phyloP scores from a whole-genome alignment of 2,329 filamentous ascomycete genomes.

The Xylaria hypoxylon region DNA sequence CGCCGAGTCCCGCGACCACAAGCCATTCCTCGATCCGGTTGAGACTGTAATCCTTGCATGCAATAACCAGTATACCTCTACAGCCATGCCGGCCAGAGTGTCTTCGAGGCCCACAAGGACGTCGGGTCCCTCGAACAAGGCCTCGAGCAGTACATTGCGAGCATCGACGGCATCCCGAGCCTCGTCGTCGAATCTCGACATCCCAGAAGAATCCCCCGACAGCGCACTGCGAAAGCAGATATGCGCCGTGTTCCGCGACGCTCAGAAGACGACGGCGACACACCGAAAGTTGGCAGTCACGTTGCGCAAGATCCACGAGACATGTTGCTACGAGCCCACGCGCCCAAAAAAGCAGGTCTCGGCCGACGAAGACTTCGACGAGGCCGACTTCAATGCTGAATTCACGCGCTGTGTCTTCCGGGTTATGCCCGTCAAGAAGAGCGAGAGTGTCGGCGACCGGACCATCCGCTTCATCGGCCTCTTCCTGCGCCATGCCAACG shows the following conservation, averaged over 20 bases:
- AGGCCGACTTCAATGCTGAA: constrained; percentile 88
- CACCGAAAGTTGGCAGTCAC: constrained; percentile 91
- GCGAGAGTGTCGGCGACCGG: constrained; percentile 87
- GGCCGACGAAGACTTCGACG: constrained; percentile 77
- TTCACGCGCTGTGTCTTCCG: constrained; percentile 84
- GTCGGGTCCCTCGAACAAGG: constrained; percentile 57
- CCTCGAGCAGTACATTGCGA: constrained; percentile 55
- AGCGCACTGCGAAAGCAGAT: constrained; percentile 80
- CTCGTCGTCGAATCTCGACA: constrained; percentile 58
- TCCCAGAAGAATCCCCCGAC: constrained; percentile 78
- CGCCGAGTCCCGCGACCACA: too few relatives aligned
- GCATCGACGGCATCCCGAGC: constrained; percentile 61
- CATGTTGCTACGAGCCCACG: constrained; percentile 76
- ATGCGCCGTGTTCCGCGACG: constrained; percentile 79
- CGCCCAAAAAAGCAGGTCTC: constrained; percentile 62
- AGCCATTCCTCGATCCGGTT: background rate
- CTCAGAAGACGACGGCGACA: constrained; percentile 88
- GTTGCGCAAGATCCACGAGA: constrained; percentile 89
- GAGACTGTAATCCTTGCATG: background rate
- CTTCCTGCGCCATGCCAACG: constrained; percentile 79
- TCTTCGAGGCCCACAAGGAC: constrained; percentile 61
- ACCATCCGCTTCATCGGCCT: constrained; percentile 87
- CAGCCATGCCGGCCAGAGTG: constrained; percentile 63
- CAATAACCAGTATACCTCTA: background rate
- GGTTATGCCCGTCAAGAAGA: constrained; percentile 89